Percentiles rank a stretch among this genome's conserved stretches.
These are phyloP conservation scores for Syzygium jambos DNA, from an alignment of 345 rosid species.

Conservation along the genomic window DNA sequence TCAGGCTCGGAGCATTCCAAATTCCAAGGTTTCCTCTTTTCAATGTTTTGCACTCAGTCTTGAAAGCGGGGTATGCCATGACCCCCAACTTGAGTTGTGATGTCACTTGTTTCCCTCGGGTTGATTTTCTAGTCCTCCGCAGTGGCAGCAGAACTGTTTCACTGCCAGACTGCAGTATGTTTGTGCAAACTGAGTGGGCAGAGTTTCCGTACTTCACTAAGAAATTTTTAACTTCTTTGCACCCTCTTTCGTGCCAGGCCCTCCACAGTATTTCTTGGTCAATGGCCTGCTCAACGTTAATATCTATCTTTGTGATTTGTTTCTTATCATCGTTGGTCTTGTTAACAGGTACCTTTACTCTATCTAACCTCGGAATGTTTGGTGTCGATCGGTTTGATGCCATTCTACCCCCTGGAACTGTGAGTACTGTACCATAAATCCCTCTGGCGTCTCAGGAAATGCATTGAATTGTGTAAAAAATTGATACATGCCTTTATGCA, in stretches of 20 bases:
- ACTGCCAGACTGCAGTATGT: background rate
- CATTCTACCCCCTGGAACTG: constrained; percentile 94
- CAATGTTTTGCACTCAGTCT: background rate
- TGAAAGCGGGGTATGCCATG: background rate
- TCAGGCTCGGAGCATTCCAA: background rate
- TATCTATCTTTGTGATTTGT: background rate
- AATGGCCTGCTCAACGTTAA: background rate
- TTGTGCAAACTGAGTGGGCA: background rate
- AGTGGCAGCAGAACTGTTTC: background rate
- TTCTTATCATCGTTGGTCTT: background rate
- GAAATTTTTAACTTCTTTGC: background rate
- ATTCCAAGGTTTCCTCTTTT: background rate
- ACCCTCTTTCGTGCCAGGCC: background rate
- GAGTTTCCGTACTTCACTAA: background rate
- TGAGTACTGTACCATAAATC: constrained; percentile 20
- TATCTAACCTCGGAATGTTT: constrained; percentile 97
- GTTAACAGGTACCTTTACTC: constrained; percentile 73
- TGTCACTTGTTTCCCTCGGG: background rate
- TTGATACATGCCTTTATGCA: constrained; percentile 8
- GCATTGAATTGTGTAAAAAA: background rate
- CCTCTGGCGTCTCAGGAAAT: background rate
- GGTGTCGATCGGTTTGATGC: constrained; percentile 98
- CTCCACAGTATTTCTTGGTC: background rate
- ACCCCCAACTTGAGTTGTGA: background rate
- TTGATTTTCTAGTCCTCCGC: background rate